A percentile compares a stretch with the other conserved stretches of the same genome.
Evolutionary conservation across 2,329 filamentous ascomycete species (phyloP).

Genomic region (Aspergillus sp.): DNA sequence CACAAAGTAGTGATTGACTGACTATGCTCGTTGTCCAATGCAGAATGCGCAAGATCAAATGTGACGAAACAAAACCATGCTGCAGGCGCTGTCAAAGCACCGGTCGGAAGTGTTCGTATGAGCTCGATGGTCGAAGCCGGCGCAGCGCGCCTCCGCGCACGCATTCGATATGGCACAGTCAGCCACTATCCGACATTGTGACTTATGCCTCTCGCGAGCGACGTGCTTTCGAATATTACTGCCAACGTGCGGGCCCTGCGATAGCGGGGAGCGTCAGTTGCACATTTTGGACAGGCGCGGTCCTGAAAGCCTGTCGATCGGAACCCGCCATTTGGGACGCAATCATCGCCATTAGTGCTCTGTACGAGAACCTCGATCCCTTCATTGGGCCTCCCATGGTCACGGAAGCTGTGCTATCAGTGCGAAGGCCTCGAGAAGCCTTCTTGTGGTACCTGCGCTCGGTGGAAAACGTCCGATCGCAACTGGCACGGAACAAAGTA

Average conservation of each 20-base stretch:
- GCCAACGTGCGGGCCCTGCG: slow-evolving; percentile 15
- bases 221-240: slow-evolving; percentile 25
- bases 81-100: slow-evolving; percentile 13
- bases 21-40: too few species aligned
- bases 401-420: too few species aligned
- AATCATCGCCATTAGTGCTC: slow-evolving; percentile 18
- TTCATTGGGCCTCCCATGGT: too few species aligned
- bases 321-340: slow-evolving; percentile 26
- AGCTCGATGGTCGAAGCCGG: neutral
- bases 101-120: slow-evolving; percentile 19
- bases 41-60: slow-evolving; percentile 21
- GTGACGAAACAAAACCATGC: slow-evolving; percentile 23
- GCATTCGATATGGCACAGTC: slow-evolving; percentile 6
- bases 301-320: slow-evolving; percentile 19
- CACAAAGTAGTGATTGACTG: neutral
- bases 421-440: slow-evolving; percentile 18
- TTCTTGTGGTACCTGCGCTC: slow-evolving; percentile 32
- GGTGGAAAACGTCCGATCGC: slow-evolving; percentile 23
- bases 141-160: neutral
- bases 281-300: slow-evolving; percentile 20
- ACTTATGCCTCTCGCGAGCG: slow-evolving; percentile 12
- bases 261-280: slow-evolving; percentile 14
- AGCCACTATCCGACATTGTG: neutral
- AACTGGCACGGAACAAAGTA: slow-evolving; percentile 22
- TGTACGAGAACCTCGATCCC: slow-evolving; percentile 24